Evolutionary conservation across 1,139 yeast genomes (phyloP).

Genomic region (Pichia sorboxylosa): DNA sequence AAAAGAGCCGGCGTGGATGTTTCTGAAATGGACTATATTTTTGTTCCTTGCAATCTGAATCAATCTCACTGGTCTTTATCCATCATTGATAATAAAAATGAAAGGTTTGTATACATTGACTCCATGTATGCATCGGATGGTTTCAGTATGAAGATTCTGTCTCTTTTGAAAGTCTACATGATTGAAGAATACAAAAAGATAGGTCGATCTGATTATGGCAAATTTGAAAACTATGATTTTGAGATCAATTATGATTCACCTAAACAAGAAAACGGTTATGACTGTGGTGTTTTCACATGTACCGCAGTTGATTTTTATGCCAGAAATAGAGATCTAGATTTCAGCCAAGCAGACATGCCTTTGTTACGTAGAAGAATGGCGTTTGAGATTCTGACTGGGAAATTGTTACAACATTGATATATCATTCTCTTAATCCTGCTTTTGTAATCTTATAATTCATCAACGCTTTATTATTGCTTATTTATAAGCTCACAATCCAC

Average conservation of each 20-base stretch:
- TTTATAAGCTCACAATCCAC: no score
- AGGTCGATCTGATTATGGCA: slow-evolving; percentile 25
- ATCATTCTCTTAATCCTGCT: no score
- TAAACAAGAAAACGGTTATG: slow-evolving; percentile 80
- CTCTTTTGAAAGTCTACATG: slow-evolving; percentile 48
- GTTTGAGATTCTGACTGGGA: slow-evolving; percentile 28
- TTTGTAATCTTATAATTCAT: no score
- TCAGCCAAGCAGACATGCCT: slow-evolving; percentile 61
- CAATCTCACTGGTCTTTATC: slow-evolving; percentile 92
- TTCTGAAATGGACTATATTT: slow-evolving; percentile 47
- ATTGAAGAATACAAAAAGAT: slow-evolving; percentile 40
- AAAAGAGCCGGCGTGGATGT: slow-evolving; percentile 68
- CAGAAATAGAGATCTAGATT: slow-evolving; percentile 35
- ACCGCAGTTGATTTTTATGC: slow-evolving; percentile 59
- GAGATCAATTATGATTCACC: slow-evolving; percentile 37
- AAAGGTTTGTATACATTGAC: slow-evolving; percentile 62
- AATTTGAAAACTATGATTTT: slow-evolving; percentile 29
- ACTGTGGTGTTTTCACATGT: slow-evolving; percentile 93
- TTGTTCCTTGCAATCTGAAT: slow-evolving; percentile 75
- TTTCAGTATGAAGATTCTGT: slow-evolving; percentile 37
- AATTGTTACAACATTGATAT: slow-evolving; percentile 7
- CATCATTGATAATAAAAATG: slow-evolving; percentile 50
- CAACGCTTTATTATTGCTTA: no score
- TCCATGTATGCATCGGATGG: slow-evolving; percentile 54
- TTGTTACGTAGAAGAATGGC: slow-evolving; percentile 64